A percentile compares a stretch with the other conserved stretches of the same genome.
Evolutionary conservation across 345 rosid genomes (phyloP).

Genomic region (Garcia nutans): DNA sequence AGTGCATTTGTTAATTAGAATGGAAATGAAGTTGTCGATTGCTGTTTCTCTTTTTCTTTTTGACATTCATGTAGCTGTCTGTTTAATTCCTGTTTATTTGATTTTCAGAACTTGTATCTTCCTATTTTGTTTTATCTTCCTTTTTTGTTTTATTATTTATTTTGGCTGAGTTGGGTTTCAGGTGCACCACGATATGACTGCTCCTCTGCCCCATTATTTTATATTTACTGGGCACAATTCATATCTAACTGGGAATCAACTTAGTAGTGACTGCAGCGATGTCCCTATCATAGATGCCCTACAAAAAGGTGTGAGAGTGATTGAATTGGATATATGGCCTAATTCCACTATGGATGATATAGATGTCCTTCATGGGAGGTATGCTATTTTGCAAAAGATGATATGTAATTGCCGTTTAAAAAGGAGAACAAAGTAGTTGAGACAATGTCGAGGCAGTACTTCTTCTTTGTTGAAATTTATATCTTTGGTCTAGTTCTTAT

Average conservation of each 20-base stretch:
- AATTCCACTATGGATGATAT: constrained; percentile 61
- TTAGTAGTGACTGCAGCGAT: constrained; percentile 90
- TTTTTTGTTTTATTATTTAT: background rate
- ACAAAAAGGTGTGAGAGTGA: constrained; percentile 75
- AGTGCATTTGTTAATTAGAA: background rate
- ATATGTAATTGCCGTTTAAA: background rate
- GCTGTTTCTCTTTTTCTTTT: background rate
- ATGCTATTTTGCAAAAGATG: background rate
- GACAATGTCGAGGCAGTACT: background rate
- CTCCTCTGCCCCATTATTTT: constrained; percentile 86
- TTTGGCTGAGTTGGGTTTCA: constrained; percentile 30
- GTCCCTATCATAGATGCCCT: constrained; percentile 78
- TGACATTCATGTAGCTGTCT: background rate
- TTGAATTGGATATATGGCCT: constrained; percentile 96
- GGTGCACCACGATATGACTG: constrained; percentile 87
- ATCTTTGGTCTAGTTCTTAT: background rate
- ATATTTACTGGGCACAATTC: constrained; percentile 93
- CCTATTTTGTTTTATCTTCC: background rate
- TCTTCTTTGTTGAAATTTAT: background rate
- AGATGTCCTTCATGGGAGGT: constrained; percentile 93
- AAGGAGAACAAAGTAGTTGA: background rate
- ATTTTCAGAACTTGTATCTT: background rate
- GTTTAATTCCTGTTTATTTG: background rate
- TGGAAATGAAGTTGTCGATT: background rate
- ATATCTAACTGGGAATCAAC: constrained; percentile 89